Percentiles rank a stretch among this genome's conserved stretches.
Conservation (phyloP, 2,329 filamentous ascomycete genomes). For the Sporothrix dimorphospora region DNA sequence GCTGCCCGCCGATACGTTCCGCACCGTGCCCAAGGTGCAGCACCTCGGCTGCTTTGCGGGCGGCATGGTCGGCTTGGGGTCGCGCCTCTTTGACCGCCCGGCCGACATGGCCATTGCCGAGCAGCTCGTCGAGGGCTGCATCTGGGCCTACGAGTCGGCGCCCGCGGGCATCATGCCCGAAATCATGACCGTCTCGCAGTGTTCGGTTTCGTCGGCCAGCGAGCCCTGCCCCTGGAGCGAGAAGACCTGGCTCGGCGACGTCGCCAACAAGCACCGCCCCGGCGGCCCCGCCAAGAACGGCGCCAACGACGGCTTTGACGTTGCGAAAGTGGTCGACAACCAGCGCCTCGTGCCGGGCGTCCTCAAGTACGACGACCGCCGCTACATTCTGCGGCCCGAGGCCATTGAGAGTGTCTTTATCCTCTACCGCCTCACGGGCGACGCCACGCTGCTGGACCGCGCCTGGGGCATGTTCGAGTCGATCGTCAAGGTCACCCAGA, state of each 20-base stretch:
- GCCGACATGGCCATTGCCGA: conserved; percentile 61
- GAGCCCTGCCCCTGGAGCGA: conserved; percentile 37
- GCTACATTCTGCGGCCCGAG: conserved; percentile 72
- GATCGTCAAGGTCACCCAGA: conserved; percentile 58
- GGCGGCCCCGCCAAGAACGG: conserved; percentile 3
- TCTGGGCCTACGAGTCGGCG: conserved; percentile 64
- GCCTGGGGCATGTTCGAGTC: conserved; percentile 76
- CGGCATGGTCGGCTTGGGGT: conserved; percentile 66
- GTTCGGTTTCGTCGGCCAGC: conserved; percentile 51
- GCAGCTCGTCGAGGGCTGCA: conserved; percentile 64
- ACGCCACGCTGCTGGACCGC: conserved; percentile 65
- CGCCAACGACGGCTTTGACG: conserved; percentile 57
- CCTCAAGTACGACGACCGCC: conserved; percentile 55
- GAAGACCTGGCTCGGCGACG: conserved; percentile 35
- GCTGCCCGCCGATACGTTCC: conserved; percentile 35
- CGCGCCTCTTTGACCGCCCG: conserved; percentile 59
- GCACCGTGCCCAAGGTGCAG: conserved; percentile 46
- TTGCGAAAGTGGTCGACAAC: conserved; percentile 41
- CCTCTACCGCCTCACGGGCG: conserved; percentile 73
- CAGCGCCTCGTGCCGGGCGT: conserved; percentile 60
- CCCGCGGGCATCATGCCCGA: conserved; percentile 65
- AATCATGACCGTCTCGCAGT: conserved; percentile 50
- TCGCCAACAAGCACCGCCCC: conserved; percentile 28
- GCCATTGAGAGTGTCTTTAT: conserved; percentile 81
- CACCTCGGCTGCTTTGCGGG: conserved; percentile 67